These are phyloP conservation scores for Diplodia sapinea DNA, from an alignment of 2,329 filamentous ascomycete genomes.

Conservation along the genomic window DNA sequence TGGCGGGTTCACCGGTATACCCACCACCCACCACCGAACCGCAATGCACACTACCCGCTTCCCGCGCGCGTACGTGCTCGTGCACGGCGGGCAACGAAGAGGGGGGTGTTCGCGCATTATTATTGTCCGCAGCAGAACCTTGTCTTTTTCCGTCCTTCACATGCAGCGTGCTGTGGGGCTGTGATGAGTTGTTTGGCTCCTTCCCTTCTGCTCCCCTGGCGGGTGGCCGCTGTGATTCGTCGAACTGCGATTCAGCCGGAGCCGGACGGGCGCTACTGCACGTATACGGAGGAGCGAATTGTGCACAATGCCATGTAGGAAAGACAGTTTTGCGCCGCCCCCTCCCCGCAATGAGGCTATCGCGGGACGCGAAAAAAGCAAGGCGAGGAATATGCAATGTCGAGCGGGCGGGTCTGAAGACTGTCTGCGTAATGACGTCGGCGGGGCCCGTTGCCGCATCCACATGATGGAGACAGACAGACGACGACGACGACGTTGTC, in stretches of 20 bases:
- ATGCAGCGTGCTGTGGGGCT: background rate
- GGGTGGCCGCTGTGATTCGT: background rate
- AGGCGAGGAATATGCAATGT: too few relatives aligned
- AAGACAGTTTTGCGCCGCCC: too few relatives aligned
- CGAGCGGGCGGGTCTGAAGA: too few relatives aligned
- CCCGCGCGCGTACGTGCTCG: background rate
- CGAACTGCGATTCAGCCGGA: background rate
- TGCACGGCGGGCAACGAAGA: background rate
- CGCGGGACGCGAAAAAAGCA: too few relatives aligned
- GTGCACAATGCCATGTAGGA: too few relatives aligned
- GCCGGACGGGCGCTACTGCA: background rate
- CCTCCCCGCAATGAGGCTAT: too few relatives aligned
- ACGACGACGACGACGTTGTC: too few relatives aligned
- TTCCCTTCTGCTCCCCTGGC: background rate
- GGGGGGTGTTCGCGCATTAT: background rate
- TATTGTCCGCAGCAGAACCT: background rate
- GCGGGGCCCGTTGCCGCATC: too few relatives aligned
- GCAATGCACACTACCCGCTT: background rate
- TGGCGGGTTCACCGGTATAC: too few relatives aligned
- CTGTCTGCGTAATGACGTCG: too few relatives aligned
- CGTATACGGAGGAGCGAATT: background rate
- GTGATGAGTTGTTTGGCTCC: background rate
- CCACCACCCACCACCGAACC: background rate
- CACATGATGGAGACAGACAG: too few relatives aligned
- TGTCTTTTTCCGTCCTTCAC: background rate